Evolutionary conservation across 768 basidiomycete species (phyloP), one percentile per base, ranked within the genome.

Genomic region (Rhizopogon salebrosus): DNA sequence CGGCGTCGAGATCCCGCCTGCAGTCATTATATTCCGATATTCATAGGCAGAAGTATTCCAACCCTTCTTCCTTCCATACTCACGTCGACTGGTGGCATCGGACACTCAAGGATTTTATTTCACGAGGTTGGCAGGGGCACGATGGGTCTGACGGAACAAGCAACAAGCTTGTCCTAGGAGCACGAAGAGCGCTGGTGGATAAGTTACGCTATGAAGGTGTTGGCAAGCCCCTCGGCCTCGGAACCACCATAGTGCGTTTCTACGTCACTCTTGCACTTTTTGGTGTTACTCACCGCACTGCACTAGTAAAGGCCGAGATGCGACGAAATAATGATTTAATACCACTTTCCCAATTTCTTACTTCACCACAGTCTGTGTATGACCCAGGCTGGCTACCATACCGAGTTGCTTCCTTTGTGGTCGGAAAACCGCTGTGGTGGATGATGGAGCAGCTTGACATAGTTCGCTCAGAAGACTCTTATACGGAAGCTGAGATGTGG

Each of bases 1-100:
- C 64, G 9, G 69, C 61, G 3, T 65, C 70, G 14, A 67, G 61
- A 9, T 61, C 78, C 22, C 83, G 89, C 7, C 74, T 92, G 0
- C 84, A 88, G 56, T 82, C 92, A 0, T 75, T 98, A 6, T 98
- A 95, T 70, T 88, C 93, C 7, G 92, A 95, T 63, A 84, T 95
- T 53, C 83, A 89, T 0, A 75, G 83, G 11, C 92, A 95, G 70
- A 90, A 87, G 60, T 73, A 82, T 43, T 87, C 91, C 1, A 95
- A 98, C 66, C 88, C 92, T 0, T 78, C 86, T 2, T 85, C 90
- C 4, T 97, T 85, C 66, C 70, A 81, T 45, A 82, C 90, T 10
- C 89, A 90, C 62, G 73, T 92, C 27, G 82, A 85, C 50, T 98
- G 94, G 94, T 98, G 95, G 95, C 81, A 79, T 31, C 71, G 73